Base-by-base conservation (phyloP, 176 grass and related monocot species). In the Aegilops umbellulata region DNA sequence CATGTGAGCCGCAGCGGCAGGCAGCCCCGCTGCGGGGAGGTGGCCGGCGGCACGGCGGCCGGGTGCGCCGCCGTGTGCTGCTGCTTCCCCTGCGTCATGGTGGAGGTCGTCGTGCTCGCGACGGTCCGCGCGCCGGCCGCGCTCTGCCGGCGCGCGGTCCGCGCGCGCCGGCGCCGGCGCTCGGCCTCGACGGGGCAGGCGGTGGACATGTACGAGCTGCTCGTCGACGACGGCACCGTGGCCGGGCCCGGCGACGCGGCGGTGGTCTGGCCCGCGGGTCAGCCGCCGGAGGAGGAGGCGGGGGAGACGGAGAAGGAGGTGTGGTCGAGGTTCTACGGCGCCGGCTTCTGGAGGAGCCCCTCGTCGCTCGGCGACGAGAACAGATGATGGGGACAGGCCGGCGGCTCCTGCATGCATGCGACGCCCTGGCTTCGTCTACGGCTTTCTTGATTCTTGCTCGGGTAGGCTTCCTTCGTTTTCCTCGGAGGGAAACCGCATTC, bases 311-410 rank as follows among this genome's bases (percentile, higher is more conserved):
- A 97, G 88, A 90, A 90, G 88, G 94, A 97, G 86, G 88, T 98
- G 80, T 90, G 89, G 87, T 87, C 82, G 6, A 85, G 47, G 65
- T 98, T 95, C 88, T 86, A 98, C 83, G 93, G 93, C 19, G 81
- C 93, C 3, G 95, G 95, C 7, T 98, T 98, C 80, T 98, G 95
- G 95, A 89, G 95, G 36, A 98, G 95, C 86, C 88, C 90, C 51
- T 97, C 95, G 32, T 90, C 90, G 70, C 89, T 91, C 30, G 78
- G 80, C n/a, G 80, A 89, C 44, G 30, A 90, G 32, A 31, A 67
- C 66, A 81, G 83, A 55, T 91, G 85, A 91, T 79, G 80, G 77
- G 25, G 14, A 2, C 61, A 3, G 31, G 60, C 77, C 31, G 15
- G 64, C 34, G 9, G 49, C 49, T 53, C 49, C 49, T 7, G 49